Conservation (phyloP, 2,329 filamentous ascomycete species). For the Fusarium newnesense region DNA sequence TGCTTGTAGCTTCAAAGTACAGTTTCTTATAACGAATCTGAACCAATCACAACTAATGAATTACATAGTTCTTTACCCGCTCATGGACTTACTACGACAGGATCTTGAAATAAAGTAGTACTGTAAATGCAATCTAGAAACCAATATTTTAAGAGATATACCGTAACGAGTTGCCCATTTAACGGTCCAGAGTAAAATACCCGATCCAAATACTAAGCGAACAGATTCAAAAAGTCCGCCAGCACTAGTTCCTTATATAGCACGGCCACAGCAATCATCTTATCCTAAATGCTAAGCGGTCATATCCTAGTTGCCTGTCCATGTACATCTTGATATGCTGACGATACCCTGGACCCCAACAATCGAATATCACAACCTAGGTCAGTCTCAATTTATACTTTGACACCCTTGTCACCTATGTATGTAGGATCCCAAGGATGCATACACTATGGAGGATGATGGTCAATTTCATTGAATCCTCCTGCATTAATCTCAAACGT, state of each 20-base stretch:
- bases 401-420: neutral
- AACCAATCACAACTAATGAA: slow-evolving; percentile 3
- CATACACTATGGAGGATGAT: too few relatives aligned
- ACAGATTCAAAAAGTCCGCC: neutral
- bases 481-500: slow-evolving; percentile 1
- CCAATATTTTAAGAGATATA: neutral
- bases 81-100: neutral
- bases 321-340: neutral
- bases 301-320: neutral
- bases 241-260: neutral
- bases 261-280: neutral
- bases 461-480: neutral
- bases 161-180: neutral
- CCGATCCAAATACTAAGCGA: too few relatives aligned
- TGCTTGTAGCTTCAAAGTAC: neutral
- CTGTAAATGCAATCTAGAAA: neutral
- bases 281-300: neutral
- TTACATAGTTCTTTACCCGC: slow-evolving; percentile 1
- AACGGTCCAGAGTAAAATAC: neutral
- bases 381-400: neutral
- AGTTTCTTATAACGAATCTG: neutral
- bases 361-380: neutral
- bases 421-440: neutral
- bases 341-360: neutral
- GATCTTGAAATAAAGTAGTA: neutral